A percentile compares a stretch with the other conserved stretches of the same genome.
Conservation (phyloP, 177 flowering plant species). For the Vitis hybrid region DNA sequence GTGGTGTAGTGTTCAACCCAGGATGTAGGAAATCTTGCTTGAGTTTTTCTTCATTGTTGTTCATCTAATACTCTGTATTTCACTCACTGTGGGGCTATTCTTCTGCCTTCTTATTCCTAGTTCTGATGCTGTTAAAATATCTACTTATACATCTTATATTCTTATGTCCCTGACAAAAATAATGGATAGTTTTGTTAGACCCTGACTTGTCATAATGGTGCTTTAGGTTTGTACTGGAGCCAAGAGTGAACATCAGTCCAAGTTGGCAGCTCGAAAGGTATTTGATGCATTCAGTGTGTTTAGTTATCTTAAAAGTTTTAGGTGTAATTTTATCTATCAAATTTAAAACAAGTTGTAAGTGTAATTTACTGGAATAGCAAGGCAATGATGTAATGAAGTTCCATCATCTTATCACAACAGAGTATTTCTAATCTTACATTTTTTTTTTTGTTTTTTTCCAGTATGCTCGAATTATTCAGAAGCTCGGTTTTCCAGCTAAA, state of each 20-base stretch:
- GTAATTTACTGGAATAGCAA: neutral
- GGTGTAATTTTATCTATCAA: too few species aligned
- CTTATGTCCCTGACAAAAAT: neutral
- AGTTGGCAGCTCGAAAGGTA: conserved; percentile 85
- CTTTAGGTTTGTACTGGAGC: conserved; percentile 94
- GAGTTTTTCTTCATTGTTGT: too few species aligned
- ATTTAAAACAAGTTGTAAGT: neutral
- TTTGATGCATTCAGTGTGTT: neutral
- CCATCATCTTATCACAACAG: neutral
- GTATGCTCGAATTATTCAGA: conserved; percentile 90
- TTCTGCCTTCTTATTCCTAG: too few species aligned
- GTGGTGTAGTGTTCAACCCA: too few species aligned
- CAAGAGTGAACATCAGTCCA: conserved; percentile 82
- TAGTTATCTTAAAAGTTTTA: neutral
- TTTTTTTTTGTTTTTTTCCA: conserved; percentile 24
- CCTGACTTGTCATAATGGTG: conserved; percentile 5
- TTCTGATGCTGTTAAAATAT: neutral
- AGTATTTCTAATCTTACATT: conserved; percentile 1
- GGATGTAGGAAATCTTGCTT: too few species aligned
- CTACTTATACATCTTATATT: neutral
- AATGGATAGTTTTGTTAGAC: neutral
- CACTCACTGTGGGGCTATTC: too few species aligned
- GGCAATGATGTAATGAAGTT: too few species aligned
- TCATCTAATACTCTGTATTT: too few species aligned
- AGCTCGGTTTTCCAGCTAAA: conserved; percentile 86